Evolutionary conservation across 768 basidiomycete genomes (phyloP), one percentile per base, ranked within the genome.

Genomic region (Termitomyces sp.): DNA sequence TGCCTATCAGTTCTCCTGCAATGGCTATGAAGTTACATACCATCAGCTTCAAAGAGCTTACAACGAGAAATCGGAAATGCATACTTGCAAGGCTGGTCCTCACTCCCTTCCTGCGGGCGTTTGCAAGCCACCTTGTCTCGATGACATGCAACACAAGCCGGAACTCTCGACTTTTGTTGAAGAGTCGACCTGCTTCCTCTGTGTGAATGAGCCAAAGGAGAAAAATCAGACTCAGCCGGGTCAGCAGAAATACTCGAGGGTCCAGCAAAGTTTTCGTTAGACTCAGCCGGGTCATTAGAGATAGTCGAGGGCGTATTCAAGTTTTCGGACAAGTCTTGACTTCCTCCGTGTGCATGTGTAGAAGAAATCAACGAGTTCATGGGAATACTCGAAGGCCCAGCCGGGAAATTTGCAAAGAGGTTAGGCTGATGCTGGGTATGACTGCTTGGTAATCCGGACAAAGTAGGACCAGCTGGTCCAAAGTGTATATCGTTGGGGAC

Each of bases 81-180:
- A 6, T 8, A 59, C 58, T 43, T 53, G 58, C 58, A 59, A 26
- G 19, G 49, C 21, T 23, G 45, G 21, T 51, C 43, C 19, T 30
- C 26, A n/a, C 45, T 48, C 17, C 45, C 44, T 14, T 6, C 21
- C 15, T 6, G 37, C 8, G 42, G 42, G 31, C 50, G 35, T 7
- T 14, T 54, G 31, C 58, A 59, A 5, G 54, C 58, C 30, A 59
- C 45, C 41, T 59, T 59, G 5, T 54, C 45, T 35, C 30, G 31
- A 21, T 54, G 50, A 30, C 58, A 59, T 3, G 50, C 21, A n/a
- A 7, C n/a, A 17, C 58, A 55, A 28, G 58, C 58, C 11, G 14
- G 43, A 19, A 26, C 31, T 28, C 38, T 50, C 17, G 30, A 26
- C 12, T 15, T n/a, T 26, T 1, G 14, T 26, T 1, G 14, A 11